Percentiles rank a stretch among this genome's conserved stretches.
Conservation (phyloP, 2,329 filamentous ascomycete genomes). For the Blumeria hordei region DNA sequence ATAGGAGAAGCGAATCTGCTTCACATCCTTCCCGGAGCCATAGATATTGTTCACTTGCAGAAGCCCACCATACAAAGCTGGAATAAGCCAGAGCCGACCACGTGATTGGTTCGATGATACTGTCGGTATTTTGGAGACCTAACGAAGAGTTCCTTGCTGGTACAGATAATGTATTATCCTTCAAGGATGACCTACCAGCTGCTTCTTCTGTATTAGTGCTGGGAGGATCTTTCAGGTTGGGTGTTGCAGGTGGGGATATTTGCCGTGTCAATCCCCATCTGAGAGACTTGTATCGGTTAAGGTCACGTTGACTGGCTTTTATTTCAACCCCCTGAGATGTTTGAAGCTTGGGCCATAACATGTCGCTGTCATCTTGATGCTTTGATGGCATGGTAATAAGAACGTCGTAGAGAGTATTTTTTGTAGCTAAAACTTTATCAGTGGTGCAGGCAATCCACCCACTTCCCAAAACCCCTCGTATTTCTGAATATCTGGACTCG, state of each 20-base stretch:
- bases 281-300: conserved; percentile 53
- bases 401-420: conserved; percentile 70
- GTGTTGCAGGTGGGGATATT: conserved; percentile 5
- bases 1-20: conserved; percentile 29
- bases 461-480: conserved; percentile 24
- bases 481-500: conserved; percentile 15
- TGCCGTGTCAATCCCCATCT: conserved; percentile 32
- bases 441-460: conserved; percentile 93
- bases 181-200: conserved; percentile 5
- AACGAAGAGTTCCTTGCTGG: conserved; percentile 17
- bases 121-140: conserved; percentile 25
- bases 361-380: conserved; percentile 29
- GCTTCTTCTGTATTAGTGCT: conserved; percentile 2
- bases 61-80: conserved; percentile 80
- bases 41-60: conserved; percentile 46
- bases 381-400: conserved; percentile 57
- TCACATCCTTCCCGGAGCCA: conserved; percentile 29
- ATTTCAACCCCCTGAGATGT: conserved; percentile 37
- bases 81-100: conserved; percentile 58
- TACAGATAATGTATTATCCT: conserved; percentile 8
- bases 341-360: conserved; percentile 55
- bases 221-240: conserved; percentile 3
- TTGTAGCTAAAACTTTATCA: conserved; percentile 74
- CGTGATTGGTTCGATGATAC: conserved; percentile 34
- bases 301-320: conserved; percentile 74